Percentiles rank a stretch among this genome's conserved stretches.
phyloP scores from a whole-genome alignment of 208 protist species.

The Vickermania ingenoplastis region DNA sequence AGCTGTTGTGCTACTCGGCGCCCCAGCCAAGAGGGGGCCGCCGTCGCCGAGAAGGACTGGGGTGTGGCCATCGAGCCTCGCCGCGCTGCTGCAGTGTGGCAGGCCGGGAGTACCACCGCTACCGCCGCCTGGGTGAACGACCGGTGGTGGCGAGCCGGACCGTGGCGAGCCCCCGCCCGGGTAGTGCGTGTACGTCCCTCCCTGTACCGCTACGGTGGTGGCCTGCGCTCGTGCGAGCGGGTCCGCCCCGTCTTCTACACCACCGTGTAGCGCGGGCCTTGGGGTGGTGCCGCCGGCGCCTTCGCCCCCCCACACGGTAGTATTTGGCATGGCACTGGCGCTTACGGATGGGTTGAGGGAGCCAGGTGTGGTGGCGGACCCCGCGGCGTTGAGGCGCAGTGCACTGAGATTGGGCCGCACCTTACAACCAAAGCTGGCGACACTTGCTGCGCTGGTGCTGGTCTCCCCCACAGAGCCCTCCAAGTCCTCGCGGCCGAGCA shows the following conservation, averaged over 20 bases:
- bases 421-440: background rate
- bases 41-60: too few relatives aligned
- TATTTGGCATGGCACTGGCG: constrained; percentile 7
- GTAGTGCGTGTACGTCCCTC: background rate
- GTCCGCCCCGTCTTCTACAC: too few relatives aligned
- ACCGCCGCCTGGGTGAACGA: constrained; percentile 12
- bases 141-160: constrained; percentile 1
- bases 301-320: background rate
- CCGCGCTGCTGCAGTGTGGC: too few relatives aligned
- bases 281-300: background rate
- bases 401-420: background rate
- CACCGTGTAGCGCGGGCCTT: background rate
- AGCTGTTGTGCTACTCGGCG: too few relatives aligned
- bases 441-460: background rate
- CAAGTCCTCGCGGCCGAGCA: background rate
- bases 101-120: too few relatives aligned
- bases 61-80: too few relatives aligned
- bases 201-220: too few relatives aligned
- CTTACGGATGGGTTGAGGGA: constrained; percentile 6
- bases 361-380: background rate
- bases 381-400: background rate
- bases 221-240: background rate
- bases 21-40: too few relatives aligned
- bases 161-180: background rate
- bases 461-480: background rate